These are phyloP conservation scores for Kodamaea fukazawae DNA, from an alignment of 805 yeast genomes.

Conservation along the genomic window DNA sequence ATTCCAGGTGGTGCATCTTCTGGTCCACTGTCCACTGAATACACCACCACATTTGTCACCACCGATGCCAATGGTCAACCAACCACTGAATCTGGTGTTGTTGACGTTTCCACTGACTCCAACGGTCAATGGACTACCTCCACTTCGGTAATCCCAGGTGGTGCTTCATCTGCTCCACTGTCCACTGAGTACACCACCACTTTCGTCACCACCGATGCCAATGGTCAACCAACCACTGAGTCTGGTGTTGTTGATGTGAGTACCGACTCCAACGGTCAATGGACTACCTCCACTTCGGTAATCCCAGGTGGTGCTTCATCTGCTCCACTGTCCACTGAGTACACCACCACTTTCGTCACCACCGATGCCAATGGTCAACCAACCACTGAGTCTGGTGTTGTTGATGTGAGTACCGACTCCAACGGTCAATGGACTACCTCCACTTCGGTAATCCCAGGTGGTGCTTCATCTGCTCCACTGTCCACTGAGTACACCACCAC, in stretches of 20 bases:
- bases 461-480: not conserved
- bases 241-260: slow-evolving; percentile 10
- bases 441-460: slow-evolving; percentile 11
- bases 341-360: slow-evolving; percentile 17
- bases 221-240: slow-evolving; percentile 15
- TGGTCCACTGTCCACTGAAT: slow-evolving; percentile 10
- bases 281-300: slow-evolving; percentile 13
- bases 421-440: slow-evolving; percentile 15
- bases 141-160: slow-evolving; percentile 9
- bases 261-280: slow-evolving; percentile 7
- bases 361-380: slow-evolving; percentile 15
- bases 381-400: slow-evolving; percentile 18
- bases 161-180: slow-evolving; percentile 7
- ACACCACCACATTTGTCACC: slow-evolving; percentile 12
- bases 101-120: slow-evolving; percentile 16
- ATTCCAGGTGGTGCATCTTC: not conserved
- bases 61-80: slow-evolving; percentile 14
- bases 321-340: slow-evolving; percentile 7
- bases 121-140: slow-evolving; percentile 14
- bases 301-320: slow-evolving; percentile 8
- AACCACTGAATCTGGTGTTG: slow-evolving; percentile 19
- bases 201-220: slow-evolving; percentile 15
- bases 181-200: slow-evolving; percentile 11
- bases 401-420: slow-evolving; percentile 17
- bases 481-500: slow-evolving; percentile 11